Conservation (phyloP, 176 grass and related monocot species). For the Rhynchospora pubera region DNA sequence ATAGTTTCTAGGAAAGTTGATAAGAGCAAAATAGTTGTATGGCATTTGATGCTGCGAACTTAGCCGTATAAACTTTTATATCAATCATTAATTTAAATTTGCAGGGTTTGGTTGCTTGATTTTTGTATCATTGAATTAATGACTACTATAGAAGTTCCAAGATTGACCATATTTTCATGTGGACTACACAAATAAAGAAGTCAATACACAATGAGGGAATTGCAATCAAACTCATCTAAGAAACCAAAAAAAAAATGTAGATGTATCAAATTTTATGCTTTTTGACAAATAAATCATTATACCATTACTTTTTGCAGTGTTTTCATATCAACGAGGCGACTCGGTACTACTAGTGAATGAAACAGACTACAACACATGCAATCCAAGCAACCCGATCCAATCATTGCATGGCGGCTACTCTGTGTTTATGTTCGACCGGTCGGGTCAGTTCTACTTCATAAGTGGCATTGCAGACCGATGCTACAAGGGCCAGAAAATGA, state of each 20-base stretch:
- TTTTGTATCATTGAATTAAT: no score
- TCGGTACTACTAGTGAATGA: conserved; percentile 54
- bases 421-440: conserved; percentile 43
- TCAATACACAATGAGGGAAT: no score
- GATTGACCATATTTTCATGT: no score
- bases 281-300: background rate
- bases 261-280: background rate
- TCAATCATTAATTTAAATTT: no score
- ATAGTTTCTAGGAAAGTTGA: background rate
- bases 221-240: no score
- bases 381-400: conserved; percentile 34
- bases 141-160: no score
- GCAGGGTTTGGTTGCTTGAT: no score
- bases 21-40: background rate
- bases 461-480: conserved; percentile 45
- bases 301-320: conserved; percentile 39
- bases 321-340: conserved; percentile 35
- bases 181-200: no score
- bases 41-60: no score
- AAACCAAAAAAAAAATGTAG: background rate
- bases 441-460: conserved; percentile 74
- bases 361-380: conserved; percentile 46
- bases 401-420: conserved; percentile 33
- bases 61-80: no score
- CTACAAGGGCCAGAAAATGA: conserved; percentile 62